These are phyloP conservation scores for Cladosporium oxysporum DNA, from an alignment of 2,329 filamentous ascomycete genomes.

Conservation along the genomic window DNA sequence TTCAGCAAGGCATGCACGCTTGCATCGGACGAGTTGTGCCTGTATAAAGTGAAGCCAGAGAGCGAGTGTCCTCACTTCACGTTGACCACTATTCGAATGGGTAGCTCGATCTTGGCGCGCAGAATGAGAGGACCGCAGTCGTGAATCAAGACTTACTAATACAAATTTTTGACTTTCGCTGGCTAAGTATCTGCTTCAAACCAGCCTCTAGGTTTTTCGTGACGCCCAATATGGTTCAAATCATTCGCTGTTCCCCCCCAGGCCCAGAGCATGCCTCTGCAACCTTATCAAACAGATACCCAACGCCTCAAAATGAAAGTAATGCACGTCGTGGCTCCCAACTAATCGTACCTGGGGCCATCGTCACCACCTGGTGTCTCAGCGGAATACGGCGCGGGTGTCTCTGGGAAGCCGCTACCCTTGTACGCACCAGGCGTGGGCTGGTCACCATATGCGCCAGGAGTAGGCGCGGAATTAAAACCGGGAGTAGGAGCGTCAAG, in stretches of 20 bases:
- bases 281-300: background rate
- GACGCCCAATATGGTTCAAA: background rate
- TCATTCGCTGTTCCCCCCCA: background rate
- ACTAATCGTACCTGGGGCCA: constrained; percentile 45
- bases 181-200: background rate
- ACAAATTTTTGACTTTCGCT: background rate
- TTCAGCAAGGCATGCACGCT: too few species aligned
- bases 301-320: background rate
- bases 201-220: background rate
- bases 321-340: background rate
- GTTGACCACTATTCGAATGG: background rate
- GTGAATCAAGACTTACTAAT: background rate
- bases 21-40: too few species aligned
- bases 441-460: constrained; percentile 39
- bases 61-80: background rate
- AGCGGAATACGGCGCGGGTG: constrained; percentile 51
- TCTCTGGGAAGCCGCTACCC: constrained; percentile 53
- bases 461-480: constrained; percentile 46
- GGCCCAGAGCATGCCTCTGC: background rate
- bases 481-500: constrained; percentile 66
- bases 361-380: constrained; percentile 56
- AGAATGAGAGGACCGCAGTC: background rate
- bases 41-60: too few species aligned
- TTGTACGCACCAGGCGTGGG: constrained; percentile 43
- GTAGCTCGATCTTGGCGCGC: background rate